Base-by-base conservation (phyloP, 2,329 filamentous ascomycete species). In the Cytospora chrysosperma region DNA sequence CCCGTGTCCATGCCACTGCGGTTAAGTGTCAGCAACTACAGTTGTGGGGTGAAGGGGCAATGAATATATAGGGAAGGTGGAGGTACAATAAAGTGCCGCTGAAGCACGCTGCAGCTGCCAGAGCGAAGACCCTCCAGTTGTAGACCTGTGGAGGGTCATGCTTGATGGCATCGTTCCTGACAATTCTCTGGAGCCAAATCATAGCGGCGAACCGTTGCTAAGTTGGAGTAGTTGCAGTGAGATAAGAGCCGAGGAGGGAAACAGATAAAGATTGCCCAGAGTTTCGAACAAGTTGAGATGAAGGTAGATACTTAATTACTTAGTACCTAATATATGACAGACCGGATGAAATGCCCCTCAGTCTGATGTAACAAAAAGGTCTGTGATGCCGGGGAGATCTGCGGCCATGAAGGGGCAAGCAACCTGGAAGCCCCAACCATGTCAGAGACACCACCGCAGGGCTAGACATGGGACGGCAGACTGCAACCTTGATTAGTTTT, bases 71-170 rank as follows among this genome's bases (percentile, higher is more conserved):
- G 37, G 10, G 34, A 3, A 24, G 7, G 9, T 8, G n/a, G 13
- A 5, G n/a, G 2, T 24, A 47, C 43, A 72, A 72, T 34, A 70
- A 67, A 12, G 67, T 70, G 49, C 67, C 68, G 30, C 65, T 62
- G 40, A 55, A 56, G 67, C 76, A 69, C 69, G 80, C 79, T 53
- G 86, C 88, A 66, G 81, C 85, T 26, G 88, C 86, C 62, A 90
- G 76, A 57, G 84, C 77, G 66, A 87, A 88, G 5, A 89, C 86
- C 59, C 87, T 82, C 87, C 88, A 90, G 70, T 86, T 86, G 73
- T 90, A 90, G 64, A 90, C 86, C 73, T 90, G 85, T 19, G 81
- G 80, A 17, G 88, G 88, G 71, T 91, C 88, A 59, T 78, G 76
- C 72, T 81, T 85, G 79, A 90, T 89, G 61, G 88, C 85, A 70